These are phyloP conservation scores for Parsonsia alboflavescens DNA, from an alignment of 257 asterid genomes.

Conservation along the genomic window DNA sequence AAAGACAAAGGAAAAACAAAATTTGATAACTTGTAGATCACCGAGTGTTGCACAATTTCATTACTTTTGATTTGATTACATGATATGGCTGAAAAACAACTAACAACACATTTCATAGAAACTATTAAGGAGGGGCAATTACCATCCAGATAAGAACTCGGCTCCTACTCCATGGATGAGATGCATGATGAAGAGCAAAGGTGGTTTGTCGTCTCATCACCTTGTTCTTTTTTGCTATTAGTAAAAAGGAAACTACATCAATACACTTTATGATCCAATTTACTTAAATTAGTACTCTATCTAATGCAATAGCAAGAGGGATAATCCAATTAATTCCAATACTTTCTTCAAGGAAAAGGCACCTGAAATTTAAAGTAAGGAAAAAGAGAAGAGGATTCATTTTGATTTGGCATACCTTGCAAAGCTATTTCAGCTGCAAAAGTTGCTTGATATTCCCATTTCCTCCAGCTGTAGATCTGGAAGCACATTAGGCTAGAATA, in stretches of 20 bases:
- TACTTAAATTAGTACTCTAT: neutral
- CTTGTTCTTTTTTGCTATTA: slow-evolving; percentile 41
- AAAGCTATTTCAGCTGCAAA: slow-evolving; percentile 42
- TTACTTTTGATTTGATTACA: neutral
- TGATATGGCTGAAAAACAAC: neutral
- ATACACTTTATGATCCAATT: neutral
- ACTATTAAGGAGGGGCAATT: slow-evolving; percentile 12
- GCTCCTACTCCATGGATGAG: slow-evolving; percentile 90
- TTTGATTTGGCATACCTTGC: slow-evolving; percentile 35
- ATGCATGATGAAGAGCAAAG: slow-evolving; percentile 77
- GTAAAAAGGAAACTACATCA: neutral
- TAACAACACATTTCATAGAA: no score
- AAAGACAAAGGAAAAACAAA: no score
- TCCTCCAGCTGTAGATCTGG: slow-evolving; percentile 96
- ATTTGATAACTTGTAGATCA: no score
- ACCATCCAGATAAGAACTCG: slow-evolving; percentile 92
- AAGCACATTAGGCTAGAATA: slow-evolving; percentile 7
- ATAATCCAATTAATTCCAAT: neutral
- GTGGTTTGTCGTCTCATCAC: slow-evolving; percentile 88
- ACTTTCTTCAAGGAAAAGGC: neutral
- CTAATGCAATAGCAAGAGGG: neutral
- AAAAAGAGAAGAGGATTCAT: neutral
- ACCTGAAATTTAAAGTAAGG: neutral
- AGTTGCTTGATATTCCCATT: slow-evolving; percentile 74
- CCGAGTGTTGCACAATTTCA: no score